Conservation (phyloP, 2,329 filamentous ascomycete genomes). For the Cryphonectria radicalis region DNA sequence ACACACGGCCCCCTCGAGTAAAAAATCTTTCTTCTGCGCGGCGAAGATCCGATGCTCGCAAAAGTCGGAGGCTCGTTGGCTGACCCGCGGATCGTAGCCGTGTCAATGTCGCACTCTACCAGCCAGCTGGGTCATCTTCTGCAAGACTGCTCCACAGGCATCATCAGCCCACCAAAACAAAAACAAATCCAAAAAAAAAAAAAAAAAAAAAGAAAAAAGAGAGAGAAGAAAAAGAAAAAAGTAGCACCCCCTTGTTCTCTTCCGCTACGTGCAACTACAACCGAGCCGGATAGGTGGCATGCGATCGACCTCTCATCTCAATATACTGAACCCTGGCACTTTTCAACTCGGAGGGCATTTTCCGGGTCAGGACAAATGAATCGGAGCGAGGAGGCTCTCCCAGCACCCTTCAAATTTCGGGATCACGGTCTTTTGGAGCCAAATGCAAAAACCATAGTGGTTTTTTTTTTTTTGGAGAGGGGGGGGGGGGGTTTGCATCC, state of each 20-base stretch:
- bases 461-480: not conserved
- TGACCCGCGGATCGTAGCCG: not conserved
- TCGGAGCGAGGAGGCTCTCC: not conserved
- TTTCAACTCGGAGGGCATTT: not conserved
- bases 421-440: constrained; percentile 3
- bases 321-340: not conserved
- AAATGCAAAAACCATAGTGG: no score
- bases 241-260: not conserved
- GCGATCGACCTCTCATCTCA: not conserved
- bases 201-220: no score
- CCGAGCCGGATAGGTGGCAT: not conserved
- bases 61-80: constrained; percentile 9
- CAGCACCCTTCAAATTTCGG: not conserved
- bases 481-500: no score
- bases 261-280: not conserved
- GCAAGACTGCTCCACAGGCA: not conserved
- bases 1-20: not conserved
- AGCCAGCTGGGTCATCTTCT: constrained; percentile 6
- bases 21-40: not conserved
- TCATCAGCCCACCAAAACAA: not conserved
- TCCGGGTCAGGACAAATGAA: not conserved
- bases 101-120: constrained; percentile 7
- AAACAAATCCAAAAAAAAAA: not conserved
- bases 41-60: constrained; percentile 15
- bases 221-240: no score